Evolutionary conservation across 1,139 yeast species (phyloP), one percentile per base, ranked within the genome.

Genomic region (Hyphopichia wangnamkhiaoensis): DNA sequence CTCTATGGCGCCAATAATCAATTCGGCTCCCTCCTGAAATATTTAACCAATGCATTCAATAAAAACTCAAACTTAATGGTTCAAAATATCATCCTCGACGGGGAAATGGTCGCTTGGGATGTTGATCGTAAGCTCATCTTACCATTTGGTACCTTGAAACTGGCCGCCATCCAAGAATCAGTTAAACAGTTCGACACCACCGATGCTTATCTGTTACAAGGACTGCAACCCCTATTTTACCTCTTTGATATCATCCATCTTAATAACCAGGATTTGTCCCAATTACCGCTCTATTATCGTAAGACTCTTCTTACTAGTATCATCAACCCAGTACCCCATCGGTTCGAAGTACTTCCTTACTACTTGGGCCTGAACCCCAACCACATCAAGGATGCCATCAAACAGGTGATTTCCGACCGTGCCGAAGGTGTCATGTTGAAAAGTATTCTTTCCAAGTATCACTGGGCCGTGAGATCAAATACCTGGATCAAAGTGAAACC

Each of bases 81-180:
- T 2, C 59, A 61, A 12, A 65, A 68, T 27, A 79, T 87, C 3
- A 73, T 93, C 2, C 56, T 93, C 4, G 98, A 93, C 62, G 98
- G 98, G 1, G 98, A 93, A 61, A 86, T 93, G 90, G 82, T 91
- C 1, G 90, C 95, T 0, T 90, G 81, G 77, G 96, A 91, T 57
- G 77, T 77, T 10, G 64, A 71, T 10, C 63, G 80, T 15, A 65
- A 81, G 29, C 70, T 70, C 1, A 71, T 88, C 7, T 63, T 88
- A 16, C 95, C 96, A 0, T 88, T 88, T 63, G 95, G 95, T 0
- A 76, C 87, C 0, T 72, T 91, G 30, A 84, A 86, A 53, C 72
- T 85, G 5, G 78, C 87, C 32, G 95, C 94, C 0, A 60, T 76
- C 5, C 77, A 76, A 47, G 76, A 74, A 44, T 58, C 74, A n/a